These are phyloP conservation scores for Colletotrichum shisoi DNA, from an alignment of 2,329 filamentous ascomycete genomes.

Conservation along the genomic window DNA sequence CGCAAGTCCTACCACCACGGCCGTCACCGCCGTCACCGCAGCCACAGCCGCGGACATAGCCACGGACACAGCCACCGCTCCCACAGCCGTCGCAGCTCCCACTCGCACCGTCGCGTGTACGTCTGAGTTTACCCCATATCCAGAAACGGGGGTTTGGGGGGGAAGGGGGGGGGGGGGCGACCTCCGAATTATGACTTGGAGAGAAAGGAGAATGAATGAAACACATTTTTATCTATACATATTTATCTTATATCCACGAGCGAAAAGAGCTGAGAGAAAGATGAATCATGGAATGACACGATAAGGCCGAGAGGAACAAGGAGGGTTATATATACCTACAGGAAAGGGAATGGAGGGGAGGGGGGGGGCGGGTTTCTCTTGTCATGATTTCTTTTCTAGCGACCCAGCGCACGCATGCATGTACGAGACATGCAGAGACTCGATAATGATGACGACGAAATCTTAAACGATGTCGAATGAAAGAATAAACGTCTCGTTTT, in stretches of 20 bases:
- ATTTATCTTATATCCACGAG: too few relatives aligned
- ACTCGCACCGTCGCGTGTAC: slow-evolving; percentile 41
- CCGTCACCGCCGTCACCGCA: slow-evolving; percentile 45
- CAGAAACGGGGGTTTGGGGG: neutral
- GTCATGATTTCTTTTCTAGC: neutral
- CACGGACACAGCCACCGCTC: neutral
- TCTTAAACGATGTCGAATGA: slow-evolving; percentile 17
- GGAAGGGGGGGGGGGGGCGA: neutral
- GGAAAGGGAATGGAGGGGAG: neutral
- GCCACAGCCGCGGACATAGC: slow-evolving; percentile 46
- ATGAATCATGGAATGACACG: slow-evolving; percentile 27
- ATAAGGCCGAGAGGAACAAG: neutral
- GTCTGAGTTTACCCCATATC: slow-evolving; percentile 20
- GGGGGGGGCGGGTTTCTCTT: too few relatives aligned
- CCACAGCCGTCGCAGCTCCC: slow-evolving; percentile 42
- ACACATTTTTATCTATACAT: neutral
- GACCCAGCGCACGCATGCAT: slow-evolving; percentile 12
- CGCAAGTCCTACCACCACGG: slow-evolving; percentile 51
- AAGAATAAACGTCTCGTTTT: slow-evolving; percentile 25
- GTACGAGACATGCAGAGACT: neutral
- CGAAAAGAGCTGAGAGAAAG: neutral
- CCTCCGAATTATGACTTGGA: neutral
- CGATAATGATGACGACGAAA: slow-evolving; percentile 29
- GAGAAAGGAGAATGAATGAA: neutral
- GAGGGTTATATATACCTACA: neutral